Percentiles rank a stretch among this genome's conserved stretches.
These are phyloP conservation scores for Geoglossum glabrum DNA, from an alignment of 495 filamentous ascomycete species.

Conservation along the genomic window DNA sequence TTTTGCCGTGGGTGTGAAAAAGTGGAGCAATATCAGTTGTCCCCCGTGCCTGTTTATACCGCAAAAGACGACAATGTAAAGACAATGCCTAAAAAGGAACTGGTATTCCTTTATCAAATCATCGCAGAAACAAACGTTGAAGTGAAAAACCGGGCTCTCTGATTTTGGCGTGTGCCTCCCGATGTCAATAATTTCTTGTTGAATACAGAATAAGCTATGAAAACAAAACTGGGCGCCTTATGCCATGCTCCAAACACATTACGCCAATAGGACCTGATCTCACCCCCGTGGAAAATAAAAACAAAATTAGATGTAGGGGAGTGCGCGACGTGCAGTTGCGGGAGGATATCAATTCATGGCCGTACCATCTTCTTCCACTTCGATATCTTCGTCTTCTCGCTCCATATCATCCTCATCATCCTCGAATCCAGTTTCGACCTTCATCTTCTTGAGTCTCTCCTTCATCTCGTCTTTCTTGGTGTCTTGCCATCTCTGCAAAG, in stretches of 20 bases:
- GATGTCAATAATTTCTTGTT: not conserved
- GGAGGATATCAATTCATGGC: slow-evolving; percentile 6
- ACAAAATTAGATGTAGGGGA: not conserved
- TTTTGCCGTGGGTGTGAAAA: no score
- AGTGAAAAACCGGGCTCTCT: no score
- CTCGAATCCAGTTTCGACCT: slow-evolving; percentile 35
- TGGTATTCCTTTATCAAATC: no score
- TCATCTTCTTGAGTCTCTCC: slow-evolving; percentile 33
- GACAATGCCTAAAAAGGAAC: no score
- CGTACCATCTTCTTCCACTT: slow-evolving; percentile 15
- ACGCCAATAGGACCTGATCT: not conserved
- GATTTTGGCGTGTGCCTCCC: not conserved
- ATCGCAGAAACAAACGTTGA: no score
- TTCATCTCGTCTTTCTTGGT: slow-evolving; percentile 58
- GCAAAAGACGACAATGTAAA: no score
- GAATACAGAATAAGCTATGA: not conserved
- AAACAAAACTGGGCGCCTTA: not conserved
- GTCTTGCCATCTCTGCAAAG: slow-evolving; percentile 82
- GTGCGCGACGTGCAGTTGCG: not conserved
- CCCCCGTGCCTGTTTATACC: no score
- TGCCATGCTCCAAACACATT: not conserved
- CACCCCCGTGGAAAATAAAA: not conserved
- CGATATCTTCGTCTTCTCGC: slow-evolving; percentile 15
- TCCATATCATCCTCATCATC: slow-evolving; percentile 21
- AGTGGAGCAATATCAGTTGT: no score